Evolutionary conservation across 352 stramenopile genomes (phyloP), one percentile per base, ranked within the genome.

Genomic region (Pythium biforme): DNA sequence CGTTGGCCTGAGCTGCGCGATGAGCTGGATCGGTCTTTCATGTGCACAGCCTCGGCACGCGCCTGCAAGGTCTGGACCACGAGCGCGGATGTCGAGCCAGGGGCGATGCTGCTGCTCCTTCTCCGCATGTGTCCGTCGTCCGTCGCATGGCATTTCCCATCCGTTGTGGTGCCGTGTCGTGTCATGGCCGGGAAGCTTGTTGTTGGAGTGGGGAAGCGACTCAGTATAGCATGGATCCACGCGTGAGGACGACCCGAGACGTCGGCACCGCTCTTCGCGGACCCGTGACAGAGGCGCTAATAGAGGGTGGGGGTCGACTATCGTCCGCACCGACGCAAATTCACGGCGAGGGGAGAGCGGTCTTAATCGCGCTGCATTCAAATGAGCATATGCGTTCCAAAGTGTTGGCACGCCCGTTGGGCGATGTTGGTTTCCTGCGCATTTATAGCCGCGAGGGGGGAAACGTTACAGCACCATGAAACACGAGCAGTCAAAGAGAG

Each of bases 61-160:
- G 31, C 27, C 46, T 73, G 62, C 45, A 77, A 66, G 17, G 61
- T 67, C 41, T 70, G 62, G 19, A 74, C 22, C 23, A 60, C 70
- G 2, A 77, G 51, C 6, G 47, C 17, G 6, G 37, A n/a, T 4
- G 58, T 37, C 5, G 70, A 57, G 25, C 62, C 62, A 6, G 56
- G 43, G 2, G 48, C 54, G 22, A 51, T n/a, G 19, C 39, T 45
- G 20, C 45, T 60, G 55, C 22, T 59, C 46, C 62, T 34, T 40
- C 62, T 22, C 29, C 62, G 62, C 22, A 34, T n/a, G 10, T 34
- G 39, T 20, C 17, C 34, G 19, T 67, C 39, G 5, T 17, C 29
- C 14, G 31, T 4, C 27, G 17, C 22, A 7, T 33, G 29, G 3
- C 23, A 41, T 25, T 19, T 23, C 40, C 10, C 40, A 12, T 22